These are phyloP conservation scores for Suillus luteus DNA, from an alignment of 768 basidiomycete genomes.

Conservation along the genomic window DNA sequence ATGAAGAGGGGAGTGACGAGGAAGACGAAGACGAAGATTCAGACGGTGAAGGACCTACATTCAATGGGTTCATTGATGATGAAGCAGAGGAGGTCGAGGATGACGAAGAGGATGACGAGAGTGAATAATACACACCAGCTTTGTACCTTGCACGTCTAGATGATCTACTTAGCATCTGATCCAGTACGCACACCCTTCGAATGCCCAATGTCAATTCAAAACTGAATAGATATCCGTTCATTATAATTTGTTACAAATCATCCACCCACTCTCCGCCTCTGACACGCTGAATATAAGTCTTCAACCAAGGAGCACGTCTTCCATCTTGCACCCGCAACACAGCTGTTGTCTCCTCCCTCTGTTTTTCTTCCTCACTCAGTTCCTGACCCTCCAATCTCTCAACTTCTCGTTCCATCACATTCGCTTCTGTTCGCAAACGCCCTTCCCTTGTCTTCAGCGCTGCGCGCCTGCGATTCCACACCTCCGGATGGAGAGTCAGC, in stretches of 20 bases:
- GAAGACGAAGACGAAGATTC: conserved; percentile 45
- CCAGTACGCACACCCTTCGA: neutral
- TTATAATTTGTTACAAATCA: conserved; percentile 47
- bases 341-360: conserved; percentile 34
- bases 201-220: conserved; percentile 7
- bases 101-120: conserved; percentile 54
- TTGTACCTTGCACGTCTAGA: neutral
- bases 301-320: conserved; percentile 62
- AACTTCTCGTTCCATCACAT: conserved; percentile 32
- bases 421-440: conserved; percentile 65
- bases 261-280: conserved; percentile 69
- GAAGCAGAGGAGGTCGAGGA: conserved; percentile 59
- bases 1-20: conserved; percentile 44
- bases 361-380: conserved; percentile 35
- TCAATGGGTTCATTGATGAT: conserved; percentile 61
- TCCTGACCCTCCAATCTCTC: conserved; percentile 34
- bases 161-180: conserved; percentile 1
- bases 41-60: conserved; percentile 39
- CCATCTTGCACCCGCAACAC: conserved; percentile 51
- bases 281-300: conserved; percentile 64
- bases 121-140: conserved; percentile 37
- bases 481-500: conserved; percentile 68
- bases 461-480: conserved; percentile 68
- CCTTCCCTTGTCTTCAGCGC: conserved; percentile 66
- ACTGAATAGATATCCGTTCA: conserved; percentile 2